These are phyloP conservation scores for Glycyrrhiza uralensis DNA, from an alignment of 306 rosid species.

Conservation along the genomic window DNA sequence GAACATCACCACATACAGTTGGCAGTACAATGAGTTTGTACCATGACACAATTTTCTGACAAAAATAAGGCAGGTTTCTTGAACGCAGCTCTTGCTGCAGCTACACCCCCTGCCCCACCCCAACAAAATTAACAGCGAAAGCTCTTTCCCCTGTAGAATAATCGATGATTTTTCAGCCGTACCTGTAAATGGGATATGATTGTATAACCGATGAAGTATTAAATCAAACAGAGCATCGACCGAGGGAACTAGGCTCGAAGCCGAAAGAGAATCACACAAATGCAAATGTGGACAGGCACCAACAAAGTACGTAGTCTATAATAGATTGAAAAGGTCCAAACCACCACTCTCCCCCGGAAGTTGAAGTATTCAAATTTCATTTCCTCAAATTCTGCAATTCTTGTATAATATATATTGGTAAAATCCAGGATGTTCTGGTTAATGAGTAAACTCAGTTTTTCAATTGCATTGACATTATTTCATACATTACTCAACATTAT, in stretches of 20 bases:
- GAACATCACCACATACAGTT: background rate
- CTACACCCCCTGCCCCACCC: background rate
- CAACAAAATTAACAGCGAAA: background rate
- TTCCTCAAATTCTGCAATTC: conserved; percentile 3
- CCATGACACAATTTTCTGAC: background rate
- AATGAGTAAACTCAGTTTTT: conserved; percentile 2
- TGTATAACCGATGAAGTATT: background rate
- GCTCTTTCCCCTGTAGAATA: background rate
- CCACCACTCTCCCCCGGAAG: background rate
- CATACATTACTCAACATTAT: conserved; percentile 42
- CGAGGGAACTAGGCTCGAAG: background rate
- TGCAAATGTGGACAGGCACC: background rate
- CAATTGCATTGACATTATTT: conserved; percentile 28
- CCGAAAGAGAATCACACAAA: background rate
- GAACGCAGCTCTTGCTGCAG: background rate
- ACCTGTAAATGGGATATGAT: background rate
- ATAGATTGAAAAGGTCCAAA: background rate
- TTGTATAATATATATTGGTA: conserved; percentile 1
- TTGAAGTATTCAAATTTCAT: background rate
- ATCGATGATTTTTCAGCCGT: background rate
- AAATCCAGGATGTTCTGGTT: background rate
- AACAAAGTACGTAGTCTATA: background rate
- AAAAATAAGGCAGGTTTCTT: conserved; percentile 14
- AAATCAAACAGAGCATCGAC: background rate
- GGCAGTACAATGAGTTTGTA: conserved; percentile 24